Conservation (phyloP, 2,329 filamentous ascomycete genomes). For the Elsinoe arachidis region DNA sequence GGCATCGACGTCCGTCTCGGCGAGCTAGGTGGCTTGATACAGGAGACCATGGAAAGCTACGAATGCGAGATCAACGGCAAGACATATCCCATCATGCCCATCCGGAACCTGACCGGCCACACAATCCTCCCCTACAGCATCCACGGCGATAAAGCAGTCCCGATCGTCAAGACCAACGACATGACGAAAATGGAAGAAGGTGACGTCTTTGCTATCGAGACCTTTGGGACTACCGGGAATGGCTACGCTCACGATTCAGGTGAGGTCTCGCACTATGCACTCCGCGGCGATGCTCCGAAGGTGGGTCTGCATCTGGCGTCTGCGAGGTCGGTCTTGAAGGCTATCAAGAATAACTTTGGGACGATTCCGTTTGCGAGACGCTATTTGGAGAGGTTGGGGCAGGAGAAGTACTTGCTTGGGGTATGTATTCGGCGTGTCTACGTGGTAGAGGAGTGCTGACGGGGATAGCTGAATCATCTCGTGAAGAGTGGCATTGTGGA, state of each 20-base stretch:
- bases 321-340: constrained; percentile 74
- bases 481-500: constrained; percentile 78
- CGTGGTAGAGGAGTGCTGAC: not conserved
- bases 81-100: constrained; percentile 72
- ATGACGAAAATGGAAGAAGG: constrained; percentile 97
- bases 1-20: constrained; percentile 86
- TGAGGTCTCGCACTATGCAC: constrained; percentile 84
- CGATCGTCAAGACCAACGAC: constrained; percentile 81
- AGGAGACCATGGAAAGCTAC: constrained; percentile 90
- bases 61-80: constrained; percentile 75
- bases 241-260: constrained; percentile 72
- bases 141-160: constrained; percentile 86
- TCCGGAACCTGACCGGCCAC: constrained; percentile 65
- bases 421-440: constrained; percentile 42
- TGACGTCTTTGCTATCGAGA: constrained; percentile 91
- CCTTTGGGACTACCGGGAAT: constrained; percentile 87
- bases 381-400: constrained; percentile 85
- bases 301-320: constrained; percentile 69
- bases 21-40: constrained; percentile 74
- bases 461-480: constrained; percentile 68
- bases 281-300: constrained; percentile 62
- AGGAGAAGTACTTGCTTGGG: constrained; percentile 87
- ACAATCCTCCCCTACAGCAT: constrained; percentile 85
- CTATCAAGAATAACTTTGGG: constrained; percentile 94
- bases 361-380: constrained; percentile 84